A percentile compares a stretch with the other conserved stretches of the same genome.
phyloP scores from a whole-genome alignment of 352 stramenopile species.

The Phytophthora brassicae region DNA sequence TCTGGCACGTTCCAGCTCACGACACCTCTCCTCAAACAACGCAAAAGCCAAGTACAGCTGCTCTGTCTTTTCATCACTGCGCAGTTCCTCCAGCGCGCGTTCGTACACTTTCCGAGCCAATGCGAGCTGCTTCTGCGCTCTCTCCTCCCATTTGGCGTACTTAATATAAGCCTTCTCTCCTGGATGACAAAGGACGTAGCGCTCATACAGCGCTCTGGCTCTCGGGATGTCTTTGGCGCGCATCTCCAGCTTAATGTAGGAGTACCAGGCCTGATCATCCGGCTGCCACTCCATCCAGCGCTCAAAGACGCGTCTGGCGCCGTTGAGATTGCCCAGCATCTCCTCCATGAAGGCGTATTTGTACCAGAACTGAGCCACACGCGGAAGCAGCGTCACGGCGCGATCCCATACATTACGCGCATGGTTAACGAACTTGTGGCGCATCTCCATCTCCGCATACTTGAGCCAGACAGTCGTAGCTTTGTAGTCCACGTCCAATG shows the following conservation, averaged over 20 bases:
- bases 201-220: slow-evolving; percentile 92
- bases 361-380: slow-evolving; percentile 99
- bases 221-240: slow-evolving; percentile 84
- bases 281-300: slow-evolving; percentile 97
- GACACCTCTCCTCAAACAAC: slow-evolving; percentile 97
- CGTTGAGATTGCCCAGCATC: slow-evolving; percentile 95
- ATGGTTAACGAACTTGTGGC: slow-evolving; percentile 99
- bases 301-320: slow-evolving; percentile 96
- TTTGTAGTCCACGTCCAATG: slow-evolving; percentile 97
- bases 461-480: slow-evolving; percentile 96
- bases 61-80: slow-evolving; percentile 77
- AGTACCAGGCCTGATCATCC: slow-evolving; percentile 97
- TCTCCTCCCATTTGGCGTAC: slow-evolving; percentile 98
- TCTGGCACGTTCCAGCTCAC: slow-evolving; percentile 91
- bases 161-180: slow-evolving; percentile 95
- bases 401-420: slow-evolving; percentile 96
- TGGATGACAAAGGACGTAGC: slow-evolving; percentile 92
- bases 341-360: slow-evolving; percentile 99
- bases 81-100: slow-evolving; percentile 91
- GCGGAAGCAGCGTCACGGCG: slow-evolving; percentile 93
- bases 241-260: slow-evolving; percentile 98
- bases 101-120: slow-evolving; percentile 95
- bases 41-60: slow-evolving; percentile 94
- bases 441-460: slow-evolving; percentile 99
- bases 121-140: slow-evolving; percentile 91